Percentiles rank a stretch among this genome's conserved stretches.
Evolutionary conservation across 2,329 filamentous ascomycete species (phyloP).

Genomic region (Aspergillus sp.): DNA sequence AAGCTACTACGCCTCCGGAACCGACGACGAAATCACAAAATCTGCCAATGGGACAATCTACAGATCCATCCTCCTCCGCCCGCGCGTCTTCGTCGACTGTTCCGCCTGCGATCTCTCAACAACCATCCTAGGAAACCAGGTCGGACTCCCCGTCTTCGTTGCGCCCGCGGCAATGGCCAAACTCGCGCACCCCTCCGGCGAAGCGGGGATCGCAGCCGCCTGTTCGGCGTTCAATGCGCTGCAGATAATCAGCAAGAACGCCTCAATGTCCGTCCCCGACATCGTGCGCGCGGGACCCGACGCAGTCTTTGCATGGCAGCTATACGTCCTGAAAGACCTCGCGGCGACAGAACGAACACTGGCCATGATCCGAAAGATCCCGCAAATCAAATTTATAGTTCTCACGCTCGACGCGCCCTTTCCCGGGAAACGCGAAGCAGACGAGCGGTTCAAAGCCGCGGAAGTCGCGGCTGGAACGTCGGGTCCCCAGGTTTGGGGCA

Average conservation of each 20-base stretch:
- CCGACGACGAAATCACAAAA: slow-evolving; percentile 81
- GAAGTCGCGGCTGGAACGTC: slow-evolving; percentile 69
- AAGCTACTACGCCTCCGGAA: slow-evolving; percentile 90
- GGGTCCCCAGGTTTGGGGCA: slow-evolving; percentile 85
- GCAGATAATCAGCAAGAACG: slow-evolving; percentile 90
- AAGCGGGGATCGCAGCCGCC: slow-evolving; percentile 81
- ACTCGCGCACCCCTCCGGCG: slow-evolving; percentile 81
- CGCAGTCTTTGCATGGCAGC: slow-evolving; percentile 91
- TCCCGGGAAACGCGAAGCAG: slow-evolving; percentile 85
- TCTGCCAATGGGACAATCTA: slow-evolving; percentile 79
- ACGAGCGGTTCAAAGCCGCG: slow-evolving; percentile 71
- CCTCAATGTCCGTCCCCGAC: slow-evolving; percentile 90
- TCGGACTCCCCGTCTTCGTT: slow-evolving; percentile 79
- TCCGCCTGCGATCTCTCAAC: slow-evolving; percentile 76
- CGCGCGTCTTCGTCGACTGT: slow-evolving; percentile 87
- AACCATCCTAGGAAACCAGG: slow-evolving; percentile 71
- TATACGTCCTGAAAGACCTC: slow-evolving; percentile 89
- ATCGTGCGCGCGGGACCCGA: slow-evolving; percentile 69
- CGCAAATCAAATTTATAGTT: slow-evolving; percentile 79
- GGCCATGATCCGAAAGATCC: slow-evolving; percentile 71
- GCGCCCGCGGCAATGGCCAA: slow-evolving; percentile 89
- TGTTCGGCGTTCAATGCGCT: slow-evolving; percentile 75
- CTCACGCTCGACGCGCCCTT: slow-evolving; percentile 91
- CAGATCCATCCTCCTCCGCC: slow-evolving; percentile 81
- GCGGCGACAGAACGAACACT: slow-evolving; percentile 82